Evolutionary conservation across 164 flowering plant genomes (phyloP).

Genomic region (Aristolochia fimbriata): DNA sequence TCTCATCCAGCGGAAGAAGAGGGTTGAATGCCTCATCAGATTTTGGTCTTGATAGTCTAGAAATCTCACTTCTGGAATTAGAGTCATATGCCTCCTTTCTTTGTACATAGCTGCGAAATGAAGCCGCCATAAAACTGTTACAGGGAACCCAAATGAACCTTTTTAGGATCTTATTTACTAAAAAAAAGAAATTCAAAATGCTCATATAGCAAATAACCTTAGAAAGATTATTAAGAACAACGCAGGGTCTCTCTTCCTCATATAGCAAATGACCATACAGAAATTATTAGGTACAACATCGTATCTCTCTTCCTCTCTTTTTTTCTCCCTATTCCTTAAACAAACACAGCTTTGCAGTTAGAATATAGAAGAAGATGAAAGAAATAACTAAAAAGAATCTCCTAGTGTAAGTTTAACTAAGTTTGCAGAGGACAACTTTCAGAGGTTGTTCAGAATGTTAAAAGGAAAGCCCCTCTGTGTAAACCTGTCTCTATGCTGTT

Average conservation of each 20-base stretch:
- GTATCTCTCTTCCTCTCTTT: too few relatives aligned
- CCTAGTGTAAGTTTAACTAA: too few relatives aligned
- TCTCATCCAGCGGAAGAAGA: constrained; percentile 30
- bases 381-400: too few relatives aligned
- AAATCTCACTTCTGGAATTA: constrained; percentile 14
- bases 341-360: too few relatives aligned
- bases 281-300: too few relatives aligned
- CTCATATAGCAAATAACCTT: not conserved
- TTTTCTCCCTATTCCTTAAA: too few relatives aligned
- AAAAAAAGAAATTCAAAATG: not conserved
- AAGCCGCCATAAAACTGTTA: constrained; percentile 79
- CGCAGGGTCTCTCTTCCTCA: too few relatives aligned
- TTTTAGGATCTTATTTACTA: constrained; percentile 13
- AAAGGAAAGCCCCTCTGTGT: too few relatives aligned
- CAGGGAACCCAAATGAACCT: constrained; percentile 22
- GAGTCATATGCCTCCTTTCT: constrained; percentile 33
- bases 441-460: too few relatives aligned
- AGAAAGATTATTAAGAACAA: not conserved
- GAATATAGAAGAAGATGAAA: too few relatives aligned
- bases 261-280: not conserved
- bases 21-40: constrained; percentile 16
- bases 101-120: constrained; percentile 61
- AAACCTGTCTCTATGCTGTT: too few relatives aligned
- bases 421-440: too few relatives aligned
- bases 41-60: constrained; percentile 15